Evolutionary conservation across 1,284 basidiomycete genomes (phyloP), one percentile per base, ranked within the genome.

Genomic region (Sphagnurus paluster): DNA sequence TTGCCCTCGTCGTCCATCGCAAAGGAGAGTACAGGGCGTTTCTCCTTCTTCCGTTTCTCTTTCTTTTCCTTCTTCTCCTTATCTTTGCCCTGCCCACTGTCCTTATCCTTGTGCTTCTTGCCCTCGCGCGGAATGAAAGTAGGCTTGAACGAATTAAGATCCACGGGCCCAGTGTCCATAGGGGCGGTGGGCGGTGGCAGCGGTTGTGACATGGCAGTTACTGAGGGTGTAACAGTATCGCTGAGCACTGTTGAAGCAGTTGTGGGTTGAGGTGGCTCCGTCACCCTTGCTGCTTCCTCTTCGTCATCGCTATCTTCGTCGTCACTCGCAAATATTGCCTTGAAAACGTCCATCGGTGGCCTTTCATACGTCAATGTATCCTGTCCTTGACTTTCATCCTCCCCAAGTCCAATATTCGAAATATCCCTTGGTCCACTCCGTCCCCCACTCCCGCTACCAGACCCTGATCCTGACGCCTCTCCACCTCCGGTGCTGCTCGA

Each of bases 351-450:
- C 39, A 41, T 49, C 53, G 33, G 56, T 52, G 16, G 56, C 50
- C 23, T 63, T 58, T 88, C 76, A 63, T 95, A 95, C 0, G 87
- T 93, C 53, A 96, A 71, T 8, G 84, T 94, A 60, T 97, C 93
- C 32, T 77, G 65, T 0, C 91, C 93, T 61, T 96, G 92, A 36
- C 77, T 79, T 39, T 92, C 88, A 60, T 97, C 93, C 40, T 96
- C 92, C 8, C 90, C 94, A 28, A 83, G 69, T 0, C 94, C 94
- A 24, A 98, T 79, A 59, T 93, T 92, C 2, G 78, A 73, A 47
- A 87, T 57, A 54, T 89, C 81, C 26, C 79, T 72, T 13, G 71
- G 71, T 10, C 74, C 68, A 9, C 44, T 60, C 38, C 52, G 43
- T 44, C 26, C 52, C 79, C 70, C 14, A 71, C 71, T 10, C 72